Conservation (phyloP, 441 rosid genomes). For the Viola pubescens region DNA sequence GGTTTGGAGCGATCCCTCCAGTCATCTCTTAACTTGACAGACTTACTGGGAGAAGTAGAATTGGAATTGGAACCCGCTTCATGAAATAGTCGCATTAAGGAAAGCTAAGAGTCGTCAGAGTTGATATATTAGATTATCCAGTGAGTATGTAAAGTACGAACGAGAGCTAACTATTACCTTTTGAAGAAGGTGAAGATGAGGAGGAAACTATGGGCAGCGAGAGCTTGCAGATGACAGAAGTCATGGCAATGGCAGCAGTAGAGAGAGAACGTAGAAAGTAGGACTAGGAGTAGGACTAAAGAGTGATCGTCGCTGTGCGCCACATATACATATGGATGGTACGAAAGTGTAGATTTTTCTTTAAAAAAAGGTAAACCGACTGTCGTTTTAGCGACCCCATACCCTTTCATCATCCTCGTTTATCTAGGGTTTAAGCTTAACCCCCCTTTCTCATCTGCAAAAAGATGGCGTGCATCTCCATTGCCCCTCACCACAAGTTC, state of each 20-base stretch:
- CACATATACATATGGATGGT: background rate
- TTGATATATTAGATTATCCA: background rate
- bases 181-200: conserved; percentile 31
- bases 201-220: conserved; percentile 33
- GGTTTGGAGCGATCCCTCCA: conserved; percentile 87
- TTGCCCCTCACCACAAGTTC: conserved; percentile 5
- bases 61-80: conserved; percentile 25
- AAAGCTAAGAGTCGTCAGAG: background rate
- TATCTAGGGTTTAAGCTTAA: background rate
- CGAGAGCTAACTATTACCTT: conserved; percentile 25
- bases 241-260: conserved; percentile 19
- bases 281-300: background rate
- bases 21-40: conserved; percentile 60
- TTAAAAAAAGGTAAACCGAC: background rate
- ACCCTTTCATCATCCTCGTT: background rate
- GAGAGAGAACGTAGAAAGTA: conserved; percentile 3
- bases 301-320: background rate
- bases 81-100: background rate
- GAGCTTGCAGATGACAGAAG: conserved; percentile 29
- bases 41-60: conserved; percentile 25
- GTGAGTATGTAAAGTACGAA: background rate
- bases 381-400: background rate
- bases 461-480: conserved; percentile 16
- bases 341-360: too few relatives aligned
- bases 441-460: background rate